These are phyloP conservation scores for Lignosus rhinocerotis DNA, from an alignment of 1,284 basidiomycete genomes.

Conservation along the genomic window DNA sequence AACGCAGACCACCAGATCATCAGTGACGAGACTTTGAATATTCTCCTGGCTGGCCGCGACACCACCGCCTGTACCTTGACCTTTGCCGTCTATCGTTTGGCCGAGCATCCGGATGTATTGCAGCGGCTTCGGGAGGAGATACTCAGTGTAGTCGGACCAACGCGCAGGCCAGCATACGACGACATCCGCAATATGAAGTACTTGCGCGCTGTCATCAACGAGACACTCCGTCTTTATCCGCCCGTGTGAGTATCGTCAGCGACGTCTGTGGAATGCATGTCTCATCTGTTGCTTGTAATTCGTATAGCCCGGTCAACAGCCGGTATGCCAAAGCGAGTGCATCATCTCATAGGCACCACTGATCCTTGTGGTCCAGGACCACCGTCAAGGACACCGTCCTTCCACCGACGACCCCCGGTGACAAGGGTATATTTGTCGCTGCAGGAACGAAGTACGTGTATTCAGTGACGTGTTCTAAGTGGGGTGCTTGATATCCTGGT, in stretches of 20 bases:
- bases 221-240: slow-evolving; percentile 62
- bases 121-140: slow-evolving; percentile 40
- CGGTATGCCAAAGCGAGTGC: slow-evolving; percentile 32
- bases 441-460: slow-evolving; percentile 46
- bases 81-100: slow-evolving; percentile 40
- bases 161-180: slow-evolving; percentile 37
- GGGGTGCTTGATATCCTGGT: background rate
- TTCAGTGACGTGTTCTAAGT: background rate
- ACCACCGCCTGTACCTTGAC: slow-evolving; percentile 41
- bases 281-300: too few species aligned
- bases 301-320: slow-evolving; percentile 49
- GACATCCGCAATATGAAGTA: slow-evolving; percentile 44
- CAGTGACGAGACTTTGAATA: slow-evolving; percentile 39
- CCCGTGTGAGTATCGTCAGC: slow-evolving; percentile 44
- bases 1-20: slow-evolving; percentile 30
- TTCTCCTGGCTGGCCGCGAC: slow-evolving; percentile 38
- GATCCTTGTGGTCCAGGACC: slow-evolving; percentile 23
- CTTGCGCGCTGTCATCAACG: slow-evolving; percentile 45
- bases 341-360: background rate
- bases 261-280: background rate
- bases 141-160: slow-evolving; percentile 33
- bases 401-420: slow-evolving; percentile 42
- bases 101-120: slow-evolving; percentile 38
- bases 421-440: slow-evolving; percentile 55
- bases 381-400: slow-evolving; percentile 44